Evolutionary conservation across 495 filamentous ascomycete genomes (phyloP).

Genomic region (Aspergillus ellipticus): DNA sequence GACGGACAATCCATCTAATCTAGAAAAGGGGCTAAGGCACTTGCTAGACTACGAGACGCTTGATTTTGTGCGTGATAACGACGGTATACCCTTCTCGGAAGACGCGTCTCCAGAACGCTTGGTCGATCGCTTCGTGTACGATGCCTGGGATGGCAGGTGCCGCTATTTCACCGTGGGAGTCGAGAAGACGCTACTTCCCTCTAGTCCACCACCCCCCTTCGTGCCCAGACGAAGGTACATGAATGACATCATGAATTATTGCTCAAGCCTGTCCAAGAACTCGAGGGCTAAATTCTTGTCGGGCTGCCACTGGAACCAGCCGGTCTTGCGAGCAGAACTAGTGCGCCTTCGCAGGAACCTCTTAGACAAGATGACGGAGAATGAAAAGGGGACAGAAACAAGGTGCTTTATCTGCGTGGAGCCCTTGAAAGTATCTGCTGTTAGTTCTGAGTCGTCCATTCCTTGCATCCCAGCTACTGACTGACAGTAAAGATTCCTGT

Average conservation of each 20-base stretch:
- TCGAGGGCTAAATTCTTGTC: slow-evolving; percentile 39
- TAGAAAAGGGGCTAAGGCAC: slow-evolving; percentile 17
- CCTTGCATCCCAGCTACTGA: slow-evolving; percentile 1
- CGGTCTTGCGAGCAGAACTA: slow-evolving; percentile 71
- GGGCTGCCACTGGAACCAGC: slow-evolving; percentile 58
- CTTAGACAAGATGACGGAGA: slow-evolving; percentile 58
- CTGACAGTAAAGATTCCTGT: slow-evolving; percentile 57
- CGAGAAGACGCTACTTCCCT: slow-evolving; percentile 40
- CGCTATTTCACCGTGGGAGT: slow-evolving; percentile 44
- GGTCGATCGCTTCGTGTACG: slow-evolving; percentile 62
- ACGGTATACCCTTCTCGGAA: slow-evolving; percentile 52
- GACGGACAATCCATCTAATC: slow-evolving; percentile 5
- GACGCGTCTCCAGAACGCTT: slow-evolving; percentile 55
- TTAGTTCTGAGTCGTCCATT: slow-evolving; percentile 38
- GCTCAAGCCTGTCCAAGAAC: slow-evolving; percentile 54
- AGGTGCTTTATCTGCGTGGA: slow-evolving; percentile 53
- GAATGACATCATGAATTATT: slow-evolving; percentile 64
- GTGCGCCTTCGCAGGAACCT: slow-evolving; percentile 76
- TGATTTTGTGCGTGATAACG: slow-evolving; percentile 45
- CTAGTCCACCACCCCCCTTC: slow-evolving; percentile 51
- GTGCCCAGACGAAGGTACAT: slow-evolving; percentile 48
- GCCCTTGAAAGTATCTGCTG: slow-evolving; percentile 68
- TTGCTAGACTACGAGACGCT: slow-evolving; percentile 69
- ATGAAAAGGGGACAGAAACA: slow-evolving; percentile 42
- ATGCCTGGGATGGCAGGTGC: slow-evolving; percentile 65